These are phyloP conservation scores for Euptelea pleiosperma DNA, from an alignment of 164 flowering plant genomes.

Conservation along the genomic window DNA sequence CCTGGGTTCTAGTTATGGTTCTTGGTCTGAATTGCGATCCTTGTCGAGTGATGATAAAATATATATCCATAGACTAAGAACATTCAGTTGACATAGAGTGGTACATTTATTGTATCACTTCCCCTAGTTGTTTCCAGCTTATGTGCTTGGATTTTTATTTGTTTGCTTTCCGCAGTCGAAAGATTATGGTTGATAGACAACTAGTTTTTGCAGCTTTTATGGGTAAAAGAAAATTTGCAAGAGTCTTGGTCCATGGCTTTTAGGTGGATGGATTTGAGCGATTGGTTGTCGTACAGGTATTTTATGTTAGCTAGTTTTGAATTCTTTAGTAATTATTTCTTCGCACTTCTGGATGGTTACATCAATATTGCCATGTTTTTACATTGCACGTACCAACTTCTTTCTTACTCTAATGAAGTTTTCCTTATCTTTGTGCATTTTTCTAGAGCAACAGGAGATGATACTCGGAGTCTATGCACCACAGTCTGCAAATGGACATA, in stretches of 20 bases:
- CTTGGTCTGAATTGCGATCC: no score
- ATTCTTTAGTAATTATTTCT: neutral
- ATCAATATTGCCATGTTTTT: neutral
- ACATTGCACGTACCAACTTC: neutral
- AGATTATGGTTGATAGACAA: neutral
- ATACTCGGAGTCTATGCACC: conserved; percentile 94
- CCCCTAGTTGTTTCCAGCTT: no score
- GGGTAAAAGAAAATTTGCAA: conserved; percentile 96
- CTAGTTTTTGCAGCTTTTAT: conserved; percentile 67
- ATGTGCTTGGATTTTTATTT: conserved; percentile 1
- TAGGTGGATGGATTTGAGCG: conserved; percentile 99
- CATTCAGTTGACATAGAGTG: no score
- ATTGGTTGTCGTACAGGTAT: conserved; percentile 95
- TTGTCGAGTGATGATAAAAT: no score
- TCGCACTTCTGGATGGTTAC: neutral
- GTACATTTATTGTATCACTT: no score
- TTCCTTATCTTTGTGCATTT: conserved; percentile 10
- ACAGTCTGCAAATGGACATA: conserved; percentile 99
- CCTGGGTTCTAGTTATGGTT: no score
- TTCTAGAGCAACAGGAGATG: conserved; percentile 93
- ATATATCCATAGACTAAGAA: no score
- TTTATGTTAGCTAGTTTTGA: conserved; percentile 6
- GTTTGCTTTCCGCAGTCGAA: neutral
- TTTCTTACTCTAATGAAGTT: conserved; percentile 1
- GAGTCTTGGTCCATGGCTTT: conserved; percentile 96